Evolutionary conservation across 2,329 filamentous ascomycete genomes (phyloP).

Genomic region (Diaporthe sp.): DNA sequence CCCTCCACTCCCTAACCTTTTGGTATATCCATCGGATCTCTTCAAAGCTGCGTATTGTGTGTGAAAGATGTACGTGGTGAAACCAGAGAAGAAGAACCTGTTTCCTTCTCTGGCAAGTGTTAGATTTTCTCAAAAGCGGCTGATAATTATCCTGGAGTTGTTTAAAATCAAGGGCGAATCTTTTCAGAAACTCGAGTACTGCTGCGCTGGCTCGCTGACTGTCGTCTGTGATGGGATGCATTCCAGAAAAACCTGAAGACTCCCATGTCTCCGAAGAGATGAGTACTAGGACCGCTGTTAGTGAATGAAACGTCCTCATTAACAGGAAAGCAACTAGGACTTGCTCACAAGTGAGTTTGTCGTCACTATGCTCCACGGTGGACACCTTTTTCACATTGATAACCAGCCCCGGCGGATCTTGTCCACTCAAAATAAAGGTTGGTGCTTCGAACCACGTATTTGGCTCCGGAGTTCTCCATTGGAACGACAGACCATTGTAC

Average conservation of each 20-base stretch:
- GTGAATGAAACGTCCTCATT: neutral
- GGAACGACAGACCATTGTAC: no score
- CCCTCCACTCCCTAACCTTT: neutral
- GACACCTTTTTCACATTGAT: no score
- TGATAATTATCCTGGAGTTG: neutral
- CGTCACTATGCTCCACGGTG: no score
- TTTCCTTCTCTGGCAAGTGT: neutral
- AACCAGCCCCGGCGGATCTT: no score
- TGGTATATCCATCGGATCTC: neutral
- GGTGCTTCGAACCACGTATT: no score
- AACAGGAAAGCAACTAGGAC: no score
- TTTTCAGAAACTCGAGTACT: neutral
- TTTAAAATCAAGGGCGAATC: neutral
- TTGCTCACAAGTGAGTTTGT: no score
- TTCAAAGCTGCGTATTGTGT: neutral
- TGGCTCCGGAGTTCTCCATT: no score
- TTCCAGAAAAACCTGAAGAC: neutral
- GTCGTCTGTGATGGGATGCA: neutral
- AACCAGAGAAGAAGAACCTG: neutral
- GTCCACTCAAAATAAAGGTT: no score
- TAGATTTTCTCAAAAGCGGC: neutral
- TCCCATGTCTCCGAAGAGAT: neutral
- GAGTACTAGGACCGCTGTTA: neutral
- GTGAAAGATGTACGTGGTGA: neutral
- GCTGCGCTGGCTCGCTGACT: neutral